A percentile compares a stretch with the other conserved stretches of the same genome.
Evolutionary conservation across 1,139 yeast species (phyloP).

Genomic region (Candida frijolesensis): DNA sequence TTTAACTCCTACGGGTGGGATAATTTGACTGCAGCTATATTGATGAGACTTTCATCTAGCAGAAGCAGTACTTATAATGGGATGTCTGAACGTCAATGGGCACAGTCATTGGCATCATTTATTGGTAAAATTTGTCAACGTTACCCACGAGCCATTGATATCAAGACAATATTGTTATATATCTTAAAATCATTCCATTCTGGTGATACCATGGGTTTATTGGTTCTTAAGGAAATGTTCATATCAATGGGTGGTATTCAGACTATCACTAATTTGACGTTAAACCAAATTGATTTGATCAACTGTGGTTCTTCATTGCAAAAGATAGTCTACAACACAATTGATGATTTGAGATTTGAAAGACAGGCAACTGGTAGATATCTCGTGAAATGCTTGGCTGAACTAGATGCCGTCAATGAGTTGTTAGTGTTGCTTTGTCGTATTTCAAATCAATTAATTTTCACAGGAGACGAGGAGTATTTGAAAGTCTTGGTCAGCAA

Average conservation of each 20-base stretch:
- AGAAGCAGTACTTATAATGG: slow-evolving; percentile 75
- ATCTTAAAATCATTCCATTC: slow-evolving; percentile 66
- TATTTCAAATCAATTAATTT: slow-evolving; percentile 45
- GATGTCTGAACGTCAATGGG: slow-evolving; percentile 80
- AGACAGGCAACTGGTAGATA: slow-evolving; percentile 53
- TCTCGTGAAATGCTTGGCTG: slow-evolving; percentile 50
- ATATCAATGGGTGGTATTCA: slow-evolving; percentile 84
- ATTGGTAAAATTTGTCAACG: slow-evolving; percentile 63
- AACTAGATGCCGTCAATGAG: slow-evolving; percentile 57
- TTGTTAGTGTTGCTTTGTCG: slow-evolving; percentile 65
- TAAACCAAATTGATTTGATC: slow-evolving; percentile 65
- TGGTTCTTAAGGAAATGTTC: slow-evolving; percentile 70
- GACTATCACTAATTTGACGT: slow-evolving; percentile 63
- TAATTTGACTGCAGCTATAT: slow-evolving; percentile 70
- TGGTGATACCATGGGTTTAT: slow-evolving; percentile 64
- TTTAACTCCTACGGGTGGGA: slow-evolving; percentile 88
- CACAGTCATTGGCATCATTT: slow-evolving; percentile 70
- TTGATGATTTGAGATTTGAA: slow-evolving; percentile 59
- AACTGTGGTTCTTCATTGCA: slow-evolving; percentile 66
- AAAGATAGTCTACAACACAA: slow-evolving; percentile 57
- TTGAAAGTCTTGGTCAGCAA: slow-evolving; percentile 73
- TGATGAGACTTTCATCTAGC: slow-evolving; percentile 70
- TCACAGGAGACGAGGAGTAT: slow-evolving; percentile 48
- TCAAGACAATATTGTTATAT: slow-evolving; percentile 59
- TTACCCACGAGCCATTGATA: slow-evolving; percentile 52